Conservation (phyloP, 768 basidiomycete species). For the Tulasnella sp. region DNA sequence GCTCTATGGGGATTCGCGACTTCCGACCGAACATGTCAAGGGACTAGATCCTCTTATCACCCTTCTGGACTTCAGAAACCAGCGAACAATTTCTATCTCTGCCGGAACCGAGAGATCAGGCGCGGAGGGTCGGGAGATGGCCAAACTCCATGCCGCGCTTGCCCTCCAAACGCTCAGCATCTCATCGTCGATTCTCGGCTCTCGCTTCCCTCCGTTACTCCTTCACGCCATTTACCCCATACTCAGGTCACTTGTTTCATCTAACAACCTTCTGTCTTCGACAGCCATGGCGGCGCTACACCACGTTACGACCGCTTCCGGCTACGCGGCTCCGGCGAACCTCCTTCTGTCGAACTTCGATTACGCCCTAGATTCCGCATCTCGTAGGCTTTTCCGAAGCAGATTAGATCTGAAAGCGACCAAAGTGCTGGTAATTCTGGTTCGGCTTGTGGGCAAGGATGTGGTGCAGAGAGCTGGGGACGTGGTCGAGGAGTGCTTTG, state of each 20-base stretch:
- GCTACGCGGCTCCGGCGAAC: conserved; percentile 85
- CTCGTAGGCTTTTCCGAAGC: conserved; percentile 71
- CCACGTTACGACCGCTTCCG: conserved; percentile 66
- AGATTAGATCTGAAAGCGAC: conserved; percentile 87
- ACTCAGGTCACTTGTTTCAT: conserved; percentile 79
- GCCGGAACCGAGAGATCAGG: conserved; percentile 33
- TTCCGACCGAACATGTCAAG: conserved; percentile 51
- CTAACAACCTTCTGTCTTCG: conserved; percentile 59
- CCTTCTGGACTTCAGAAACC: conserved; percentile 37
- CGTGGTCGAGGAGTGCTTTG: conserved; percentile 96
- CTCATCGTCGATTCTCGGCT: conserved; percentile 64
- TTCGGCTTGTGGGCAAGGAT: conserved; percentile 80
- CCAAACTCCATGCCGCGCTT: conserved; percentile 63
- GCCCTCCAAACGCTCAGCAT: conserved; percentile 73
- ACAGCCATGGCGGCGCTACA: conserved; percentile 73
- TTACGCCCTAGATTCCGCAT: conserved; percentile 88
- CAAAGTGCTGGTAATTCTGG: conserved; percentile 77
- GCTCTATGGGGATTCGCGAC: conserved; percentile 15
- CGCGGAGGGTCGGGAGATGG: conserved; percentile 31
- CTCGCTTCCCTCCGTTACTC: conserved; percentile 67
- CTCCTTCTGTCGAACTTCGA: conserved; percentile 93
- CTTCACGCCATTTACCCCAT: conserved; percentile 80
- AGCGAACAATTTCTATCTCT: conserved; percentile 19
- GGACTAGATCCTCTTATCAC: conserved; percentile 64
- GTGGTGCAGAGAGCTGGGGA: conserved; percentile 88